These are phyloP conservation scores for Ensete ventricosum DNA, from an alignment of 176 grass and related monocot species.

Conservation along the genomic window DNA sequence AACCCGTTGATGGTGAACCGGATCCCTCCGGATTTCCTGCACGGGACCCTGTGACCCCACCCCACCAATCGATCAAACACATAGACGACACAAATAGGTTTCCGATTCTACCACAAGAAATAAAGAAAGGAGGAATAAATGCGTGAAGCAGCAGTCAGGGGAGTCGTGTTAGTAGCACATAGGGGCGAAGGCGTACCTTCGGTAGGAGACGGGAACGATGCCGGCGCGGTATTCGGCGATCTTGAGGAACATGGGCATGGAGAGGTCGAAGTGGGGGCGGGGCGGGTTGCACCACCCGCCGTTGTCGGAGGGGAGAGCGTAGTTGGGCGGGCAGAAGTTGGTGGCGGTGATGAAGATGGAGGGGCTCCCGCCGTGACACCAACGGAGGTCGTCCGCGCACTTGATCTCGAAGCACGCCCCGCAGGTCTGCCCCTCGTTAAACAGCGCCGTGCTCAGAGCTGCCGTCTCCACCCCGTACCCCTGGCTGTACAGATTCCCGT, in stretches of 20 bases:
- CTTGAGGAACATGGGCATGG: conserved; percentile 11
- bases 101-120: not conserved
- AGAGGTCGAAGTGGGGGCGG: conserved; percentile 64
- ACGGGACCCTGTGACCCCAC: not conserved
- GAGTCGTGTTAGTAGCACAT: too few relatives aligned
- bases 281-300: conserved; percentile 97
- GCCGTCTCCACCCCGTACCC: not conserved
- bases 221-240: conserved; percentile 11
- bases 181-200: not conserved
- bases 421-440: conserved; percentile 40
- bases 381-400: not conserved
- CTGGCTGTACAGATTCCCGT: conserved; percentile 10
- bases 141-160: too few relatives aligned
- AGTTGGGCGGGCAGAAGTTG: conserved; percentile 82
- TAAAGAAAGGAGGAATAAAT: not conserved
- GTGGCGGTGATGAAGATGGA: conserved; percentile 23
- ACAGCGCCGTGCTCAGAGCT: conserved; percentile 46
- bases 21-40: conserved; percentile 7
- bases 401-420: conserved; percentile 49
- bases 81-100: not conserved
- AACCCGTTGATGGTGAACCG: conserved; percentile 7
- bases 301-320: conserved; percentile 56
- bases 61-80: not conserved
- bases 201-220: conserved; percentile 1
- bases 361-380: conserved; percentile 6